Base-by-base conservation (phyloP, 2,329 filamentous ascomycete genomes). In the Phaeosphaeria sp. region DNA sequence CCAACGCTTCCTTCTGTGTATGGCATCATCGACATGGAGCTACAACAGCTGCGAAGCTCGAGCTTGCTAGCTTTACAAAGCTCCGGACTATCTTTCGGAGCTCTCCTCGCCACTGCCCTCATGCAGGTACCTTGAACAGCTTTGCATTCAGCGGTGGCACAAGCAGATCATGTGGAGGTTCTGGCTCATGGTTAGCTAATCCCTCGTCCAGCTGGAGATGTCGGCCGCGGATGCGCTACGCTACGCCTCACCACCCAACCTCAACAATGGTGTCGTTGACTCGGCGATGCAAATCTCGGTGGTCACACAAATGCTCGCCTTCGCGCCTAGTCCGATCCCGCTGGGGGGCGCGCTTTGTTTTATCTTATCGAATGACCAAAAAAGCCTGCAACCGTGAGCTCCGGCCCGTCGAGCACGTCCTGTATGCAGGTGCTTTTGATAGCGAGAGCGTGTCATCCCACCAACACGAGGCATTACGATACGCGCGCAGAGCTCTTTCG, bases 161-260 rank as follows among this genome's bases (percentile, higher is more conserved):
- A 55, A 54, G 50, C 58, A 54, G 54, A 65, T 69, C 67, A 68
- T 65, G 66, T 67, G 66, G 61, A 60, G 60, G 60, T 46, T 46
- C 58, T 54, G 61, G 58, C 50, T 56, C 42, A 66, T 56, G 56
- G 58, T 52, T 54, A 54, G 58, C 59, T 66, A 65, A 63, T 58
- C 50, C 51, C 51, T 61, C 55, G 50, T 60, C 59, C 60, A 62
- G 60, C 63, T 56, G 47, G 55, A 68, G 65, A 64, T 53, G 43
- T 47, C 71, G 71, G 72, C 70, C 72, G 71, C 73, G 72, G 72
- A 74, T 67, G 58, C 72, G 56, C 62, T 43, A 62, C 72, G 56
- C 62, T 43, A 62, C 67, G 60, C 65, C 58, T 58, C 60, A 58
- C 63, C 60, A 49, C 52, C 65, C 63, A 62, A 60, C 51, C 57